phyloP scores from a whole-genome alignment of 345 rosid genomes.

The Linum usitatissimum region DNA sequence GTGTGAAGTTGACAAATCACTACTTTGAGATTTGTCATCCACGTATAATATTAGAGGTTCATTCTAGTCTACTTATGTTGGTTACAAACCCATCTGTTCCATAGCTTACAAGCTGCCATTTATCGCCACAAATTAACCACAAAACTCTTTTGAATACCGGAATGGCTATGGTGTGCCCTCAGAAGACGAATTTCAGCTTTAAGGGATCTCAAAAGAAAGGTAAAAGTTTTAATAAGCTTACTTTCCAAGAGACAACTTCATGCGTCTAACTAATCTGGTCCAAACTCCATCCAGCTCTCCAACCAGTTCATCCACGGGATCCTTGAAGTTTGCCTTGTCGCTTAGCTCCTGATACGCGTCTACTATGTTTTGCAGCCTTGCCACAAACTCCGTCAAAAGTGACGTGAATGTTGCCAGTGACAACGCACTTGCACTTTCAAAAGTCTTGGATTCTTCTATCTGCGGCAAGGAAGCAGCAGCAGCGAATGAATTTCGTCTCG shows the following conservation, averaged over 20 bases:
- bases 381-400: constrained; percentile 17
- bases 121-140: too few relatives aligned
- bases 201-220: too few relatives aligned
- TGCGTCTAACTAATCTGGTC: constrained; percentile 3
- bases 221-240: too few relatives aligned
- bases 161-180: too few relatives aligned
- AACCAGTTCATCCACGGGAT: constrained; percentile 1
- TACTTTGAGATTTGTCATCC: too few relatives aligned
- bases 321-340: constrained; percentile 14
- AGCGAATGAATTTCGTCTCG: constrained; percentile 1
- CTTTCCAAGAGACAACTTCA: neutral
- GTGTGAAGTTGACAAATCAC: too few relatives aligned
- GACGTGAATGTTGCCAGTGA: constrained; percentile 16
- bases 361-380: constrained; percentile 19
- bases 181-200: too few relatives aligned
- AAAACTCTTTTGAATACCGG: too few relatives aligned
- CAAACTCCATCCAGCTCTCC: constrained; percentile 5
- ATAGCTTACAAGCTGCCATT: too few relatives aligned
- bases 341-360: constrained; percentile 16
- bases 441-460: constrained; percentile 1
- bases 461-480: neutral
- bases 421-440: constrained; percentile 17
- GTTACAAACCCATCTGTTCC: too few relatives aligned
- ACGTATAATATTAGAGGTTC: too few relatives aligned
- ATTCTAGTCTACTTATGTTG: too few relatives aligned